Conservation (phyloP, 2,329 filamentous ascomycete species). For the Lasiodiplodia theobromae region DNA sequence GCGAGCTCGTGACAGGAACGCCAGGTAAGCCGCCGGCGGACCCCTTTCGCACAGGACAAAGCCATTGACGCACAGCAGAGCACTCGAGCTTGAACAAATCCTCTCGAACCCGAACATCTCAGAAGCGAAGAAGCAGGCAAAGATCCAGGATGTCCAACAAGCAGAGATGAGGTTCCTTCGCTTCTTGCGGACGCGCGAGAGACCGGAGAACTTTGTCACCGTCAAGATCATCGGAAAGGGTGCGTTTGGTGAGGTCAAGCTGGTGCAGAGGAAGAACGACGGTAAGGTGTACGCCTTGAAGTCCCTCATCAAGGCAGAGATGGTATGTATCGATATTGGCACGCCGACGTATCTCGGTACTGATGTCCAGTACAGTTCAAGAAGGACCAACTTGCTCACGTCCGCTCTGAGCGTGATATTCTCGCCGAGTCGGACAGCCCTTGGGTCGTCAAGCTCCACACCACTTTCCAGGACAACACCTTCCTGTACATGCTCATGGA, state of each 20-base stretch:
- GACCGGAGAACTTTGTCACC: constrained; percentile 92
- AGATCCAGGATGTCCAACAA: constrained; percentile 82
- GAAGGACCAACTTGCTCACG: constrained; percentile 96
- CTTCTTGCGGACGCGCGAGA: constrained; percentile 91
- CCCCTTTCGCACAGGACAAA: background rate
- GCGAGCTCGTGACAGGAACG: constrained; percentile 91
- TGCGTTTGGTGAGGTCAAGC: constrained; percentile 96
- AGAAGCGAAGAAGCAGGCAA: constrained; percentile 79
- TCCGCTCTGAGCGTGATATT: constrained; percentile 96
- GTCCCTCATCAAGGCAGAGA: constrained; percentile 97
- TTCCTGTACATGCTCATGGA: constrained; percentile 99
- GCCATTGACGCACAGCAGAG: constrained; percentile 62
- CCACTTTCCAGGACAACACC: constrained; percentile 94
- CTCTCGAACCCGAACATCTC: constrained; percentile 78
- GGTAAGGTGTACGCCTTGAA: constrained; percentile 98
- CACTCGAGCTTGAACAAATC: constrained; percentile 89
- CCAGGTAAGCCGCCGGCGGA: constrained; percentile 69
- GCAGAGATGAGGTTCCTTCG: constrained; percentile 93
- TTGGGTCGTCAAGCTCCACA: constrained; percentile 98
- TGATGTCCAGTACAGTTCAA: constrained; percentile 69
- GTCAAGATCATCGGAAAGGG: constrained; percentile 99
- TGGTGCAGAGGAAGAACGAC: constrained; percentile 95
- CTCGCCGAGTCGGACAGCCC: constrained; percentile 98
- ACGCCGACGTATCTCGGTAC: background rate
- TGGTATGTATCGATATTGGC: constrained; percentile 58